A percentile compares a stretch with the other conserved stretches of the same genome.
These are phyloP conservation scores for Ceratocystis smalleyi DNA, from an alignment of 2,329 filamentous ascomycete genomes.

Conservation along the genomic window DNA sequence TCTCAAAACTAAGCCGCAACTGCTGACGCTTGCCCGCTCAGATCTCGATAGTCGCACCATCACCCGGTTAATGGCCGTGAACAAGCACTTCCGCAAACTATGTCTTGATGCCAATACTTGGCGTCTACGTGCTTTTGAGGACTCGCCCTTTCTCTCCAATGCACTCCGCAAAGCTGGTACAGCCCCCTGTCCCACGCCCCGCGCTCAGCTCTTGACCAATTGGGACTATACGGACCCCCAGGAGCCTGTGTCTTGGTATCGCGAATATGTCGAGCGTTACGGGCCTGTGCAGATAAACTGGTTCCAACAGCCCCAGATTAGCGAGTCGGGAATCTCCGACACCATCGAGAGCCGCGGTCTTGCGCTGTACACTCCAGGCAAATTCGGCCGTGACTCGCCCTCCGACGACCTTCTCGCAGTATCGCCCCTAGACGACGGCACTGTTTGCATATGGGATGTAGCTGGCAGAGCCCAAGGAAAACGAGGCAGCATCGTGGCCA, in stretches of 20 bases:
- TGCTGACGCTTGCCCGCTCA: background rate
- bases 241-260: conserved; percentile 69
- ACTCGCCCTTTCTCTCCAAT: conserved; percentile 32
- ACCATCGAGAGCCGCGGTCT: conserved; percentile 56
- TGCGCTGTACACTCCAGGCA: conserved; percentile 41
- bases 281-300: conserved; percentile 60
- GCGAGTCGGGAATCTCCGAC: conserved; percentile 29
- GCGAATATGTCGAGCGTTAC: conserved; percentile 73
- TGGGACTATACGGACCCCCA: conserved; percentile 67
- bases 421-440: conserved; percentile 68
- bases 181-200: background rate
- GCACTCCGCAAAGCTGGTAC: background rate
- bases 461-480: conserved; percentile 35
- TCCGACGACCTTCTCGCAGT: conserved; percentile 41
- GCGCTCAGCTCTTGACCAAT: conserved; percentile 47
- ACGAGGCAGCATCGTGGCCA: conserved; percentile 48
- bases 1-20: background rate
- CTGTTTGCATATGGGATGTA: conserved; percentile 74
- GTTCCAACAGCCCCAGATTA: conserved; percentile 48
- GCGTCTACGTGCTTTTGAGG: conserved; percentile 58
- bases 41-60: conserved; percentile 8
- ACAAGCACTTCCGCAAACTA: conserved; percentile 38
- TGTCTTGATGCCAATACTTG: conserved; percentile 63
- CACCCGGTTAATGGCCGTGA: conserved; percentile 4
- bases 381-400: conserved; percentile 33